phyloP scores from a whole-genome alignment of 1,139 yeast genomes.

The Hemisphaericaspora subhashii region DNA sequence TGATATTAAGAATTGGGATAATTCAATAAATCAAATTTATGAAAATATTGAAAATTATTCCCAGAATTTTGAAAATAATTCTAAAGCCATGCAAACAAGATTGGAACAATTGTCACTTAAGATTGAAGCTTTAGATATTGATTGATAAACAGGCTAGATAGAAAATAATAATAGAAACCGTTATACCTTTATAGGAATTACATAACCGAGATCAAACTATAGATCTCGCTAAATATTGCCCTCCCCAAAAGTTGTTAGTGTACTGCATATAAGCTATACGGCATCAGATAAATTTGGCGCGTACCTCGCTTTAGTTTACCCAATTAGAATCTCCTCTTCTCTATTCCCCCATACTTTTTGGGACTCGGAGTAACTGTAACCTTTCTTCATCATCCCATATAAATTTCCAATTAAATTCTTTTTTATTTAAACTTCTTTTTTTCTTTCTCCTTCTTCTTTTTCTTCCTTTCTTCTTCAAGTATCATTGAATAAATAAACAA shows the following conservation, averaged over 20 bases:
- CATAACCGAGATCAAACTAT: no score
- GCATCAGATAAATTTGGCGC: no score
- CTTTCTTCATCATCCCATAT: no score
- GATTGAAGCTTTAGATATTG: conserved; percentile 7
- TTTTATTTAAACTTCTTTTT: background rate
- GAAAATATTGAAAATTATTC: conserved; percentile 28
- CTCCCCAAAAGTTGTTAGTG: no score
- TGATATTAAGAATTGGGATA: conserved; percentile 45
- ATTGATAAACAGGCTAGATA: background rate
- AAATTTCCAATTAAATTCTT: background rate
- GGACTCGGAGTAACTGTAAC: no score
- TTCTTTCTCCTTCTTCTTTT: background rate
- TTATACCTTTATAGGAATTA: no score
- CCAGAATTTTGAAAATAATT: conserved; percentile 16
- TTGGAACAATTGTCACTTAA: conserved; percentile 13
- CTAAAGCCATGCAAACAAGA: conserved; percentile 14
- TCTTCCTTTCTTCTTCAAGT: background rate
- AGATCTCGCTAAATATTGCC: background rate
- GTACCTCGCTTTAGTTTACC: no score
- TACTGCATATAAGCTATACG: no score
- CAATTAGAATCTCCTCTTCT: no score
- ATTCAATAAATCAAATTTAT: conserved; percentile 36
- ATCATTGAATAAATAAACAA: background rate
- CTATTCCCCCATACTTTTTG: conserved; percentile 1
- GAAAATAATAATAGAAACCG: background rate